phyloP scores from a whole-genome alignment of 768 basidiomycete species.

The Psilocybe tampanensis region DNA sequence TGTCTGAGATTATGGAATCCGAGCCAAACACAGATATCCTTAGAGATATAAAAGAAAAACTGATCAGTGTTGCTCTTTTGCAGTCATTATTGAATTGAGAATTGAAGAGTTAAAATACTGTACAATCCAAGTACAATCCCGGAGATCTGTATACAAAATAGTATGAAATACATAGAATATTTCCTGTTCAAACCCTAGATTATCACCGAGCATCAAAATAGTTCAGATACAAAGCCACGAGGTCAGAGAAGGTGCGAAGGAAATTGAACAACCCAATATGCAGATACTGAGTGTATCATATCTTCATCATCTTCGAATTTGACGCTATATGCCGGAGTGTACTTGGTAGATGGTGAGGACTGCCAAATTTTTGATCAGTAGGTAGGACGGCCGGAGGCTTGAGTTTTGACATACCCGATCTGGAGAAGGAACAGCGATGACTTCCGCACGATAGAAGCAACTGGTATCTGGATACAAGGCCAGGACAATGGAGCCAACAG shows the following conservation, averaged over 20 bases:
- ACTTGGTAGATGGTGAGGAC: conserved; percentile 44
- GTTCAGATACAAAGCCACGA: not conserved
- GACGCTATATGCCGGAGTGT: conserved; percentile 67
- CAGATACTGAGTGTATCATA: conserved; percentile 75
- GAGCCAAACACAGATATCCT: too few species aligned
- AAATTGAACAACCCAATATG: conserved; percentile 84
- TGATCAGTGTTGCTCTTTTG: too few species aligned
- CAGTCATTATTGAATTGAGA: too few species aligned
- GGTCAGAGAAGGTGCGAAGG: conserved; percentile 41
- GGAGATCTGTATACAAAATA: conserved; percentile 12
- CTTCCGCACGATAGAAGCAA: conserved; percentile 88
- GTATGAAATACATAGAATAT: not conserved
- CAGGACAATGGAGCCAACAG: conserved; percentile 73
- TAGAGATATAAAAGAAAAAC: too few species aligned
- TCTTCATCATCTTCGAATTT: conserved; percentile 91
- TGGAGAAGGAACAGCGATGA: conserved; percentile 62
- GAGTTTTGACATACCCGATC: conserved; percentile 32
- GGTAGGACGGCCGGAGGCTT: conserved; percentile 3
- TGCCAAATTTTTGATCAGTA: conserved; percentile 12
- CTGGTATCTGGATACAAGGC: conserved; percentile 92
- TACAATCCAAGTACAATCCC: not conserved
- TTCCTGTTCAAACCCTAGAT: not conserved
- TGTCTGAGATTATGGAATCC: too few species aligned
- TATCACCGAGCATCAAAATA: not conserved
- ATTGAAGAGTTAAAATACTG: too few species aligned